Conservation (phyloP, 805 yeast genomes). For the Suhomyces sp. region DNA sequence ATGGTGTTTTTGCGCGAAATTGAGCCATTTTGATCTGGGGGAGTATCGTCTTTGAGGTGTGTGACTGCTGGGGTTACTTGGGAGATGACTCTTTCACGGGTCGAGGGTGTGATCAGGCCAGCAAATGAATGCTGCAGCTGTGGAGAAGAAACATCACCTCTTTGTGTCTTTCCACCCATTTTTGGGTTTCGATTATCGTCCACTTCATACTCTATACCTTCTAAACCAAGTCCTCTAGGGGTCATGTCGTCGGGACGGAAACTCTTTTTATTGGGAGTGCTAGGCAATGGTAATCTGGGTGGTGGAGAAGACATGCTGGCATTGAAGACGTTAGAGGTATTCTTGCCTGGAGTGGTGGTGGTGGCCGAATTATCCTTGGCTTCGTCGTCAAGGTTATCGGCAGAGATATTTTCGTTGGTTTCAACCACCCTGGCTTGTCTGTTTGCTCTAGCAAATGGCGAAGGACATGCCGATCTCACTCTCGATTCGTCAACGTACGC, state of each 20-base stretch:
- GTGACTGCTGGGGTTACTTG: conserved; percentile 32
- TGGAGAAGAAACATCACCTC: conserved; percentile 3
- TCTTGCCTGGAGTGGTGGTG: conserved; percentile 17
- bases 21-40: conserved; percentile 1
- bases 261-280: conserved; percentile 22
- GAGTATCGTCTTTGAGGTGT: conserved; percentile 27
- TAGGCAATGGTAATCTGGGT: conserved; percentile 32
- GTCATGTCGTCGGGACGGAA: conserved; percentile 15
- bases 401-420: conserved; percentile 24
- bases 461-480: conserved; percentile 29
- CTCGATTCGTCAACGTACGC: conserved; percentile 18
- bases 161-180: conserved; percentile 1
- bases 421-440: conserved; percentile 46
- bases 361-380: conserved; percentile 10
- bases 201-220: conserved; percentile 28
- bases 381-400: conserved; percentile 7
- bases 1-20: conserved; percentile 28
- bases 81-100: conserved; percentile 5
- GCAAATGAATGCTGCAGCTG: neutral
- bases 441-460: conserved; percentile 43
- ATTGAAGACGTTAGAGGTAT: neutral
- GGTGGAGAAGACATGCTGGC: conserved; percentile 34
- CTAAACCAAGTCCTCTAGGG: conserved; percentile 39
- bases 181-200: neutral
- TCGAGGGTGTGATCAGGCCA: conserved; percentile 1